Evolutionary conservation across 345 rosid species (phyloP).

Genomic region (Brassica cretica): DNA sequence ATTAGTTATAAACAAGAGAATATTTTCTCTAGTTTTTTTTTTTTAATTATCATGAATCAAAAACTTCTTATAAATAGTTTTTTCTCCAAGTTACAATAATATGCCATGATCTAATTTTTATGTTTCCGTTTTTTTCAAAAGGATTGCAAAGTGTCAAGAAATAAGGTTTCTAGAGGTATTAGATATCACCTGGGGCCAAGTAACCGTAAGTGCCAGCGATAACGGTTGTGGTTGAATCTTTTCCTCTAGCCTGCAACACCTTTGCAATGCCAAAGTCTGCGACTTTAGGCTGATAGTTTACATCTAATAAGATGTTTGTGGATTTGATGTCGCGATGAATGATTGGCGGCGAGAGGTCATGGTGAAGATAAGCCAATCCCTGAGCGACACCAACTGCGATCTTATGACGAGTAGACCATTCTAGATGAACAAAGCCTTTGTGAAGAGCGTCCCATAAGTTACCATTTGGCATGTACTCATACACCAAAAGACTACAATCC

Average conservation of each 20-base stretch:
- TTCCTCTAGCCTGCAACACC: conserved; percentile 80
- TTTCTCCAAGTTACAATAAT: not conserved
- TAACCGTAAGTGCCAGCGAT: conserved; percentile 95
- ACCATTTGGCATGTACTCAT: conserved; percentile 93
- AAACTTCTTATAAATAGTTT: not conserved
- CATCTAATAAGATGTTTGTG: conserved; percentile 76
- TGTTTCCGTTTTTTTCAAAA: not conserved
- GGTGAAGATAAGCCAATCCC: conserved; percentile 91
- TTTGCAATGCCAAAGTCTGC: conserved; percentile 98
- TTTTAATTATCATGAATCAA: not conserved
- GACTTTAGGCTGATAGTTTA: conserved; percentile 75
- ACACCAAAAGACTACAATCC: conserved; percentile 67
- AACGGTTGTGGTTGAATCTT: conserved; percentile 80
- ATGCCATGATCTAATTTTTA: not conserved
- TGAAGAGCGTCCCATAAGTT: conserved; percentile 90
- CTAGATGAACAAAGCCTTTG: conserved; percentile 55
- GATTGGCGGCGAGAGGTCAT: conserved; percentile 69
- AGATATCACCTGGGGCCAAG: conserved; percentile 72
- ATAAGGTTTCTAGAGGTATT: not conserved
- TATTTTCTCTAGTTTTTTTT: not conserved
- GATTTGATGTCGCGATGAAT: conserved; percentile 95
- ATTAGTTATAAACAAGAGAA: not conserved
- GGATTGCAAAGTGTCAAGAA: not conserved
- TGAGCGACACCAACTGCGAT: conserved; percentile 91
- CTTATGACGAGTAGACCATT: conserved; percentile 86